Percentiles rank a stretch among this genome's conserved stretches.
These are phyloP conservation scores for Metarhizium anisopliae DNA, from an alignment of 2,329 filamentous ascomycete genomes.

Conservation along the genomic window DNA sequence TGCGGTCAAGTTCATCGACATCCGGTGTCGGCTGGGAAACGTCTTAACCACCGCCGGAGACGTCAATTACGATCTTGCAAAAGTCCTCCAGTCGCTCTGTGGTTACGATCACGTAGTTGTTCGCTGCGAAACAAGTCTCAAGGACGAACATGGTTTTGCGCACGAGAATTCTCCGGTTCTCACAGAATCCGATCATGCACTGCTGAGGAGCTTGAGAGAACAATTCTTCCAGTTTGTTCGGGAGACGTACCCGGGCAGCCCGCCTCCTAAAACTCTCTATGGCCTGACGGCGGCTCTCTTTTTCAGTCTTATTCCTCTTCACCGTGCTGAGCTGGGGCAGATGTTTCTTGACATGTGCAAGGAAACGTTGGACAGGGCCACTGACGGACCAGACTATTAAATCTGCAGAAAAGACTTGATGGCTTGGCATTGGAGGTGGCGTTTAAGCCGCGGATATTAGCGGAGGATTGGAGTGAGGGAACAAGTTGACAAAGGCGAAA, in stretches of 20 bases:
- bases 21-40: too few species aligned
- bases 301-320: slow-evolving; percentile 21
- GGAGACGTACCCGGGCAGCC: slow-evolving; percentile 14
- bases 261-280: slow-evolving; percentile 21
- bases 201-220: slow-evolving; percentile 14
- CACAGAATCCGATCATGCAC: slow-evolving; percentile 14
- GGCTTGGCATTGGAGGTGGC: too few species aligned
- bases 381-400: too few species aligned
- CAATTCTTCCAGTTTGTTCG: slow-evolving; percentile 18
- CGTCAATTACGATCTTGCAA: slow-evolving; percentile 21
- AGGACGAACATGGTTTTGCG: slow-evolving; percentile 3
- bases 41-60: slow-evolving; percentile 18
- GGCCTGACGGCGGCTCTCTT: slow-evolving; percentile 20
- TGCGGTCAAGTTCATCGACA: too few species aligned
- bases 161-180: slow-evolving; percentile 12
- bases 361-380: too few species aligned
- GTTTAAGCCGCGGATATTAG: too few species aligned
- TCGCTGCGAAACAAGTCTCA: slow-evolving; percentile 12
- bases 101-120: slow-evolving; percentile 22
- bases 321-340: slow-evolving; percentile 13
- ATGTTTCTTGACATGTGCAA: too few species aligned
- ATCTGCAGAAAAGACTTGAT: too few species aligned
- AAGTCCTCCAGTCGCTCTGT: slow-evolving; percentile 20
- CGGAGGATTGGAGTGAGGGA: too few species aligned
- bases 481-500: too few species aligned